Percentiles rank a stretch among this genome's conserved stretches.
Conservation (phyloP, 108 stramenopile genomes). For the Nannochloropsis salina region DNA sequence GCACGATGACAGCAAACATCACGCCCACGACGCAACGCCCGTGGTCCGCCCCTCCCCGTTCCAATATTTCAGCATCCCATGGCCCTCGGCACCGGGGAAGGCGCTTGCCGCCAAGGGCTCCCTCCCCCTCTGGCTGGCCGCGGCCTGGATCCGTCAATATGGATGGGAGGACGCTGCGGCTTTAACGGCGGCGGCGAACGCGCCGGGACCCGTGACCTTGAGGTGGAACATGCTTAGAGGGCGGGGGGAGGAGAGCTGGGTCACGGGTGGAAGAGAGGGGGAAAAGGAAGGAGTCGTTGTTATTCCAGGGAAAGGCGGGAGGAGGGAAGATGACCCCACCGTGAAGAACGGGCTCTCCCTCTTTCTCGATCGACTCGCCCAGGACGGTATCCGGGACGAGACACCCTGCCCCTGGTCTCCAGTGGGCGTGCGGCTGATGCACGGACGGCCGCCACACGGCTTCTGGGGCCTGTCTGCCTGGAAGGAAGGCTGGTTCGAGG, state of each 20-base stretch:
- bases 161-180: background rate
- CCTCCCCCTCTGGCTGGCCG: background rate
- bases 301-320: background rate
- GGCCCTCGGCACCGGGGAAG: background rate
- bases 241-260: background rate
- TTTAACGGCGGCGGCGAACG: background rate
- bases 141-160: background rate
- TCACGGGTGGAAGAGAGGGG: background rate
- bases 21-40: background rate
- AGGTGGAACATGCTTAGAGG: background rate
- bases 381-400: background rate
- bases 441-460: background rate
- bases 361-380: background rate
- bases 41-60: background rate
- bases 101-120: background rate
- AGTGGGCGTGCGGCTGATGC: background rate
- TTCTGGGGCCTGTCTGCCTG: background rate
- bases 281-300: background rate
- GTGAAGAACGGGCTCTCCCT: background rate
- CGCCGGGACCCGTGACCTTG: background rate
- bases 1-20: background rate
- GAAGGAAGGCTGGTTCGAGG: background rate
- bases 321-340: background rate
- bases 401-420: background rate
- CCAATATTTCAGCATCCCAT: background rate